Conservation (phyloP, 2,329 filamentous ascomycete genomes). For the Penicillium sp. region DNA sequence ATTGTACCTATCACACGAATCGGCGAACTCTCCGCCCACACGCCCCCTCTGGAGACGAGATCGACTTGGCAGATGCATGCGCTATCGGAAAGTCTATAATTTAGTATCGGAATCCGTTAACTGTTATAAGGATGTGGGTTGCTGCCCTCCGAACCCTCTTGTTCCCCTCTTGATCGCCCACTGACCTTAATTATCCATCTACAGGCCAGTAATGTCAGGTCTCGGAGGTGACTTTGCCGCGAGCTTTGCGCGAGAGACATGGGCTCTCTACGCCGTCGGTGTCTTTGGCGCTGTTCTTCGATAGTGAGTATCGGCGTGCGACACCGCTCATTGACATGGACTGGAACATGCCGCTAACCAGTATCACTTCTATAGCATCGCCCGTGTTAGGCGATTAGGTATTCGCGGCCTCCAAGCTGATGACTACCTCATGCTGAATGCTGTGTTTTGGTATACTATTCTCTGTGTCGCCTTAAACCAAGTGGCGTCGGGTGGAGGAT, state of each 20-base stretch:
- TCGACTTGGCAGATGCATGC: slow-evolving; percentile 14
- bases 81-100: slow-evolving; percentile 14
- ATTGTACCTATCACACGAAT: slow-evolving; percentile 10
- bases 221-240: slow-evolving; percentile 28
- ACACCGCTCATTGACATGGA: neutral
- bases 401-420: slow-evolving; percentile 54
- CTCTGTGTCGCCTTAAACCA: slow-evolving; percentile 56
- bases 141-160: slow-evolving; percentile 1
- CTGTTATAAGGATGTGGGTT: slow-evolving; percentile 9
- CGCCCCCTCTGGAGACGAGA: slow-evolving; percentile 9
- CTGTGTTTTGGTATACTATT: slow-evolving; percentile 56
- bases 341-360: neutral
- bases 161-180: slow-evolving; percentile 1
- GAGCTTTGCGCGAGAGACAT: slow-evolving; percentile 39
- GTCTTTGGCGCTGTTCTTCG: slow-evolving; percentile 37
- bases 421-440: slow-evolving; percentile 57
- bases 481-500: slow-evolving; percentile 56
- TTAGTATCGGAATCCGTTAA: neutral
- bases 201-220: slow-evolving; percentile 27
- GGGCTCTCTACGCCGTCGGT: slow-evolving; percentile 42
- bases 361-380: slow-evolving; percentile 28
- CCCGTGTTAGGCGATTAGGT: slow-evolving; percentile 45
- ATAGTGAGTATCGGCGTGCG: slow-evolving; percentile 38
- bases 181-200: slow-evolving; percentile 1
- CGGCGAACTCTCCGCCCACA: slow-evolving; percentile 8